phyloP scores from a whole-genome alignment of 768 basidiomycete species.

The Leucogyrophana mollusca region DNA sequence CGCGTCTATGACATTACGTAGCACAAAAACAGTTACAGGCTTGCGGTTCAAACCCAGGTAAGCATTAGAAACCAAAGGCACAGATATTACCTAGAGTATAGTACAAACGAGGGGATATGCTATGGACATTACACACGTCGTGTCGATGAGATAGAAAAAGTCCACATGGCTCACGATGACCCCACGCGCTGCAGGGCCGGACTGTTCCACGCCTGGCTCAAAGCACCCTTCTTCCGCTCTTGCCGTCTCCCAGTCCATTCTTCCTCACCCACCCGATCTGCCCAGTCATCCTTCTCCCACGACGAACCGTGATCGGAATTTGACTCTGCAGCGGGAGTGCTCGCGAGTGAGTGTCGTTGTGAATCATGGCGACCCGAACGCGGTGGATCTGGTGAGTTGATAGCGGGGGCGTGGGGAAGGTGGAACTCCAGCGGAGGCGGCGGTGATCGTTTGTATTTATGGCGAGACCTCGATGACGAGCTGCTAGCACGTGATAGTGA shows the following conservation, averaged over 20 bases:
- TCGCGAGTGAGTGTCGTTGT: neutral
- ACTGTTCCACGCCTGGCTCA: constrained; percentile 26
- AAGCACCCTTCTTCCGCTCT: constrained; percentile 34
- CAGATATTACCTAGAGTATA: constrained; percentile 1
- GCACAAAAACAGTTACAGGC: too few relatives aligned
- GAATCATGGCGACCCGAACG: constrained; percentile 2
- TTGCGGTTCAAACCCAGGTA: too few relatives aligned
- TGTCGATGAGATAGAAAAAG: constrained; percentile 1
- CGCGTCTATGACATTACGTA: too few relatives aligned
- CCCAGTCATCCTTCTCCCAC: constrained; percentile 57
- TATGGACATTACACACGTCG: constrained; percentile 1
- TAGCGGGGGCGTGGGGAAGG: constrained; percentile 29
- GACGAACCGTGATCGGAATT: constrained; percentile 11
- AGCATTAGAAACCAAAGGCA: too few relatives aligned
- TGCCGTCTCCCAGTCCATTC: constrained; percentile 44
- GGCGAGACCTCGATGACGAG: constrained; percentile 19
- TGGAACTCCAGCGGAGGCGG: constrained; percentile 42
- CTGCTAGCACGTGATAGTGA: constrained; percentile 19
- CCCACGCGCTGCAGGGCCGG: neutral
- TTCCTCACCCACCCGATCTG: constrained; percentile 43
- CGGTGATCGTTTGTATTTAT: constrained; percentile 29
- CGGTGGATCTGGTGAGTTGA: constrained; percentile 30
- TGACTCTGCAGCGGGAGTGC: constrained; percentile 12
- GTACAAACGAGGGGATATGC: constrained; percentile 3
- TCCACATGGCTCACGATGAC: neutral